phyloP scores from a whole-genome alignment of 805 yeast genomes.

The Kockiozyma suomiensis region DNA sequence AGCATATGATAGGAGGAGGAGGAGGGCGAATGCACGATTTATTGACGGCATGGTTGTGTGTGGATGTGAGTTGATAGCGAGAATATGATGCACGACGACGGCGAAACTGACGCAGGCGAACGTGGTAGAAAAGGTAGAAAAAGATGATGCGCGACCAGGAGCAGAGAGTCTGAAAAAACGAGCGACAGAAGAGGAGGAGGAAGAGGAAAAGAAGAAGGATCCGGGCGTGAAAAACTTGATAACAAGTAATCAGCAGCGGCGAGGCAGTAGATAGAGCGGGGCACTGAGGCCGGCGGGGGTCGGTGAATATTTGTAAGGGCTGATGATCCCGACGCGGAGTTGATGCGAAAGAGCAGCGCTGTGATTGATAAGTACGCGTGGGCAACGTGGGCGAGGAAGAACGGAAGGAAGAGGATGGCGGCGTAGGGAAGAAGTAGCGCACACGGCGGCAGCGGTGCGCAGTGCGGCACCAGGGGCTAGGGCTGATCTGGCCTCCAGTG shows the following conservation, averaged over 20 bases:
- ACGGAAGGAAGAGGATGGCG: not conserved
- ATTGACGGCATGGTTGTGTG: constrained; percentile 12
- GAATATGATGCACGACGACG: not conserved
- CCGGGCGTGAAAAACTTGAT: not conserved
- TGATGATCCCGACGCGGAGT: no score
- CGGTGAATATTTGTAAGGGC: not conserved
- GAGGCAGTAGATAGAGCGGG: not conserved
- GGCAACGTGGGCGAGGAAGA: not conserved
- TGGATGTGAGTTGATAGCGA: not conserved
- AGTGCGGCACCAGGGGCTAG: constrained; percentile 6
- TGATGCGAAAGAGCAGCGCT: not conserved
- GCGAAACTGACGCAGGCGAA: not conserved
- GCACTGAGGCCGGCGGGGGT: not conserved
- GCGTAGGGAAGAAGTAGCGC: constrained; percentile 2
- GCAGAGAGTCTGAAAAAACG: not conserved
- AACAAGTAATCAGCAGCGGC: no score
- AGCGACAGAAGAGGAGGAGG: not conserved
- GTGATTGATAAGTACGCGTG: not conserved
- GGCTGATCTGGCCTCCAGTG: not conserved
- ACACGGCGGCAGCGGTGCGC: constrained; percentile 15
- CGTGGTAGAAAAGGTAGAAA: not conserved
- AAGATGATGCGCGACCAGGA: not conserved
- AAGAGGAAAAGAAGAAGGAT: not conserved
- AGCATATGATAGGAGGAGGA: not conserved
- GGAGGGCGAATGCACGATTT: not conserved